Evolutionary conservation across 768 basidiomycete species (phyloP), one percentile per base, ranked within the genome.

Genomic region (Sarcodon aspratus): DNA sequence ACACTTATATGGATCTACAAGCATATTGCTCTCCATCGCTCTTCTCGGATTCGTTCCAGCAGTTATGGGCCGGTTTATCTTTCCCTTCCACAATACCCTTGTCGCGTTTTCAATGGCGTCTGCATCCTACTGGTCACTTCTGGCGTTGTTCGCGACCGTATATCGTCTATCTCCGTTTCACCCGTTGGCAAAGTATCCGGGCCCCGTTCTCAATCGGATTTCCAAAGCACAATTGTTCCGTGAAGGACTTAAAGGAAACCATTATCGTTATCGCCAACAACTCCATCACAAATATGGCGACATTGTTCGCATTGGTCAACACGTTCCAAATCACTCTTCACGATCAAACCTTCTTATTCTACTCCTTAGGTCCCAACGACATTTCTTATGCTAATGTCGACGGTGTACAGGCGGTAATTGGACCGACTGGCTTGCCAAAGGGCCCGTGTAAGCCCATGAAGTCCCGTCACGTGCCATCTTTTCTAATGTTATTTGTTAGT

Each of bases 151-250:
- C n/a, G n/a, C n/a, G n/a, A n/a, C n/a, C n/a, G n/a, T n/a, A n/a
- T n/a, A n/a, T n/a, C n/a, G n/a, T n/a, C n/a, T n/a, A n/a, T n/a
- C n/a, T n/a, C n/a, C n/a, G n/a, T n/a, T n/a, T n/a, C 77, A 79
- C 57, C 74, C 76, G 3, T 63, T 79, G 5, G 70, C 73, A 13
- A 56, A 61, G 42, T 76, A 71, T 54, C 75, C 75, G 18, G 77
- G 76, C 13, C 78, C 76, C 1, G 8, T 69, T 0, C 46, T 71
- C 5, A 64, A 63, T 57, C 73, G 64, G 46, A 32, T 74, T 18
- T 66, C 70, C 9, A 71, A 72, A 48, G 55, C 73, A 12, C 64
- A 62, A 51, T 58, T 66, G 13, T 66, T 66, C 2, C 62, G 61
- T 47, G 48, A 68, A 6, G 64, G 65, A 13, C 52, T 58, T 11